phyloP scores from a whole-genome alignment of 164 flowering plant species.

The Vitis rupestris region DNA sequence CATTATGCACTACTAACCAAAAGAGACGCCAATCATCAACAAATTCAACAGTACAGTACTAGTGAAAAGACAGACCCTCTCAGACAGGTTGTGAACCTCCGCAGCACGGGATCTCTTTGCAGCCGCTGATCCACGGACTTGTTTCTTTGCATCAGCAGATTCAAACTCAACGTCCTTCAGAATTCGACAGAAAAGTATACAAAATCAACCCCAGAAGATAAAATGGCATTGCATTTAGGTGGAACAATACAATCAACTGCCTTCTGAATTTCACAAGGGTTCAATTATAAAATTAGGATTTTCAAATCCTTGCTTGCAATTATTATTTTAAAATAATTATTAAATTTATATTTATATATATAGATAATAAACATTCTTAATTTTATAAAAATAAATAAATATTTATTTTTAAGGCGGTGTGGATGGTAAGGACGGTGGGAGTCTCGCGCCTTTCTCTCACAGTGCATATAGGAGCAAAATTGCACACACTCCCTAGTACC shows the following conservation, averaged over 20 bases:
- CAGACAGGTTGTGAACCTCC: constrained; percentile 95
- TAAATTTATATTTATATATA: no score
- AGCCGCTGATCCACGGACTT: constrained; percentile 50
- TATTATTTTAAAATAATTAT: no score
- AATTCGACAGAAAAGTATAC: background rate
- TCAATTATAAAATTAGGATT: no score
- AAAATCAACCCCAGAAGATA: background rate
- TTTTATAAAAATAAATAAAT: no score
- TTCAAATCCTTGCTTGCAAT: no score
- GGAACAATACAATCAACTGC: background rate
- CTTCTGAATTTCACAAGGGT: no score
- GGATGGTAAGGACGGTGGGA: no score
- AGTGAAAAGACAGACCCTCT: constrained; percentile 58
- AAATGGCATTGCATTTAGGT: background rate
- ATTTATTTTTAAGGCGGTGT: no score
- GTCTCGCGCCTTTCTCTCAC: no score
- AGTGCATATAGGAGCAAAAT: no score
- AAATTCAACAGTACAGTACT: background rate
- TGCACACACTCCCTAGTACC: no score
- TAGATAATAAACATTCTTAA: no score
- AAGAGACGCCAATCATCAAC: background rate
- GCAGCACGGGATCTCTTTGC: constrained; percentile 86
- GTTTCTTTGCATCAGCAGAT: constrained; percentile 53
- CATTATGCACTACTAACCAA: background rate
- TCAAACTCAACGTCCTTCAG: constrained; percentile 67